Evolutionary conservation across 2,329 filamentous ascomycete genomes (phyloP).

Genomic region (Claviceps maximensis): DNA sequence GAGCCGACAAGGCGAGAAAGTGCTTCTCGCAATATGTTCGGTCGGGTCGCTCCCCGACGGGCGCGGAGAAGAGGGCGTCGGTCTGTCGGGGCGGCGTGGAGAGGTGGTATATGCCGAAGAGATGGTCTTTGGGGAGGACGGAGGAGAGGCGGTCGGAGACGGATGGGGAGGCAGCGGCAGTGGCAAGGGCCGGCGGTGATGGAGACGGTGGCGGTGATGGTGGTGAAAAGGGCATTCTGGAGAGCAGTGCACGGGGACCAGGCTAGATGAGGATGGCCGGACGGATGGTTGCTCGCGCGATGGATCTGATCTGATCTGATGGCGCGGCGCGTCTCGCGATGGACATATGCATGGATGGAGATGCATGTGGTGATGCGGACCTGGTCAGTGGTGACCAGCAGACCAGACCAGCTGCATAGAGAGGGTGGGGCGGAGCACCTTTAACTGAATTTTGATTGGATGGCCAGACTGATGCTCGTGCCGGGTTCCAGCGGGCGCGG

Average conservation of each 20-base stretch:
- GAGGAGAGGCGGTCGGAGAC: constrained; percentile 23
- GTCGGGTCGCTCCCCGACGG: constrained; percentile 57
- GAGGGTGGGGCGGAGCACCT: too few species aligned
- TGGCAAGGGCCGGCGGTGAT: neutral
- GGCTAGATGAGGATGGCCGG: neutral
- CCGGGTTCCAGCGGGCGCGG: neutral
- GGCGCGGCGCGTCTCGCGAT: neutral
- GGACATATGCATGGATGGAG: neutral
- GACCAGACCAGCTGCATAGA: neutral
- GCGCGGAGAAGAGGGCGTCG: constrained; percentile 65
- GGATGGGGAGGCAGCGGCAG: neutral
- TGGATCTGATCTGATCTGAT: neutral
- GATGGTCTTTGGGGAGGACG: constrained; percentile 38
- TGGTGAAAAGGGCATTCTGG: neutral
- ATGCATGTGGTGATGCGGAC: neutral
- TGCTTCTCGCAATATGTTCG: constrained; percentile 80
- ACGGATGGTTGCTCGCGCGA: neutral
- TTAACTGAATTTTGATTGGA: too few species aligned
- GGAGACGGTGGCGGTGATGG: neutral
- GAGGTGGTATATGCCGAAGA: constrained; percentile 68
- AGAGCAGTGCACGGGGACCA: neutral
- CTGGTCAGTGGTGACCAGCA: neutral
- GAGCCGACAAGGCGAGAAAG: constrained; percentile 45
- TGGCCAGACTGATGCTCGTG: neutral
- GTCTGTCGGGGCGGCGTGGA: constrained; percentile 69